Base-by-base conservation (phyloP, 805 yeast species). In the Sugiyamaella smithiae region DNA sequence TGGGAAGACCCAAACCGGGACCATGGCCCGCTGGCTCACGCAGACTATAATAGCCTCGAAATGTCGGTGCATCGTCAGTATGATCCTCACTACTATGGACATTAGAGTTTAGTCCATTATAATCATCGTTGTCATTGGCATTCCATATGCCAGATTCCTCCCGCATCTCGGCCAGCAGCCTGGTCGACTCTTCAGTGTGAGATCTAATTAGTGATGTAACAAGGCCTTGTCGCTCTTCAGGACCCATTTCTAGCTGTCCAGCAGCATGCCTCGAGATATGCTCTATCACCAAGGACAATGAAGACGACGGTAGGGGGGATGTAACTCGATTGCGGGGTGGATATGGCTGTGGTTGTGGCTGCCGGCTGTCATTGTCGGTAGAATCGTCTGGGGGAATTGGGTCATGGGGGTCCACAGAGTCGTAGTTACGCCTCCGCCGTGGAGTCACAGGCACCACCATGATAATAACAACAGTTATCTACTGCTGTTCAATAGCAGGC, bases 131-230 rank as follows among this genome's bases (percentile, higher is more conserved):
- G n/a, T n/a, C n/a, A n/a, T n/a, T n/a, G n/a, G n/a, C n/a, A n/a
- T n/a, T n/a, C n/a, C n/a, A n/a, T n/a, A n/a, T n/a, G n/a, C n/a
- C n/a, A n/a, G n/a, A n/a, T n/a, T n/a, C n/a, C n/a, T 40, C 36
- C 14, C 45, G 23, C 48, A 49, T 46, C 24, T 42, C 52, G n/a
- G 38, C 19, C 38, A 37, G 37, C 16, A 46, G 19, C 9, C 51
- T 19, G 6, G 48, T 14, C 11, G 43, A 40, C 33, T 33, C 51
- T 31, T 36, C 43, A 22, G 45, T 51, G 17, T 47, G 48, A 14
- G 48, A 28, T 37, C 36, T 46, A 19, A 48, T 24, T 51, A 26
- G 38, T 43, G 43, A 26, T 6, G 20, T 41, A 17, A 45, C 24
- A 3, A 45, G 20, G 6, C 38, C 38, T 19, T 35, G 38, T 16